Base-by-base conservation (phyloP, 306 rosid species). In the Quercus rubra region DNA sequence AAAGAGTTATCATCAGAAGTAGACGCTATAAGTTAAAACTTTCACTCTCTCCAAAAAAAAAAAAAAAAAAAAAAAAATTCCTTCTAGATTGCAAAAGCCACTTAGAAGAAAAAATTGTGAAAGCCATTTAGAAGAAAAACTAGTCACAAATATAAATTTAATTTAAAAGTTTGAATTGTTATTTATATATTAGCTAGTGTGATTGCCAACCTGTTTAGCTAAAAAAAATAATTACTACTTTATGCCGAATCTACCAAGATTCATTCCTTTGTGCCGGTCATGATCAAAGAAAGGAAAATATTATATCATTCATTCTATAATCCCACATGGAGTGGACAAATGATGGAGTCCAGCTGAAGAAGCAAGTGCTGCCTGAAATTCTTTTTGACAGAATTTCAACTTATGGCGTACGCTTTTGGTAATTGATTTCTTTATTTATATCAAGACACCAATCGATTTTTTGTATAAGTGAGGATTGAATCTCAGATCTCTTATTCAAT, bases 251-350 rank as follows among this genome's bases (percentile, higher is more conserved):
- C 83, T 82, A 71, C 74, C 61, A 28, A 56, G 73, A 85, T 86
- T 63, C 80, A 64, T 79, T 79, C 77, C 77, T 28, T 83, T 28
- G 84, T 82, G 88, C 72, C 72, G 78, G 91, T 90, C 89, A 76
- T 82, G n/a, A 81, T 88, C 86, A 77, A 51, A 74, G 27, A 78
- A 46, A 79, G 59, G 71, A 85, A 77, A 75, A 67, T 72, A 30
- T 73, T 41, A 21, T 75, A 62, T 77, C n/a, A 41, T 68, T 10
- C 73, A 51, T 63, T 15, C n/a, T 74, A 30, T 27, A 73, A 19
- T 51, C 74, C 70, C 67, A 25, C 56, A 70, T 13, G 57, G 27
- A 75, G 75, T 62, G 68, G 69, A 20, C 74, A 33, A n/a, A 59
- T 71, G 56, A 76, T 72, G 82, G 73, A 73, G 41, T 67, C 80